phyloP scores from a whole-genome alignment of 352 stramenopile species.

The Pythium brachiatum region DNA sequence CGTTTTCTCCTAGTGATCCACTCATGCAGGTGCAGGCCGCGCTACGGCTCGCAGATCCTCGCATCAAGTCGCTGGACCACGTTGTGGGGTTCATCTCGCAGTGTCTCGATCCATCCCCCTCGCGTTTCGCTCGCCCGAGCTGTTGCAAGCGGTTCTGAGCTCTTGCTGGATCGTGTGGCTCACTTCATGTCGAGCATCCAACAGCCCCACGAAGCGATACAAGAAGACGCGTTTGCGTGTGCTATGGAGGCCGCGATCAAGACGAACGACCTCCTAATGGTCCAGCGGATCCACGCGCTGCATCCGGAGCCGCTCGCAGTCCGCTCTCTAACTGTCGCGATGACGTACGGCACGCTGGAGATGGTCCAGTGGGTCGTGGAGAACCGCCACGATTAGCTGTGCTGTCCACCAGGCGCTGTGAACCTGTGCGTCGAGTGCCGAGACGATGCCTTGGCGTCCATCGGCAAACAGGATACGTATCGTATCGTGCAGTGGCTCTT shows the following conservation, averaged over 20 bases:
- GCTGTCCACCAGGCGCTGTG: background rate
- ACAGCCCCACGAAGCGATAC: background rate
- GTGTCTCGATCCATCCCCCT: too few relatives aligned
- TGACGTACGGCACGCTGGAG: background rate
- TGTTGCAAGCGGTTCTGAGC: too few relatives aligned
- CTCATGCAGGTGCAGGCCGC: too few relatives aligned
- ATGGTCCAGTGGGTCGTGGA: conserved; percentile 11
- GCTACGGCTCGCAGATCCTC: too few relatives aligned
- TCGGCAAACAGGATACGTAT: background rate
- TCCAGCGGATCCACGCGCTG: background rate
- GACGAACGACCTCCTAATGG: background rate
- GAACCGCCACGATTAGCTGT: conserved; percentile 1
- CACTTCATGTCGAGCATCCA: too few relatives aligned
- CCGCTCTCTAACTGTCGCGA: background rate
- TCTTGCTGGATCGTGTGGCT: too few relatives aligned
- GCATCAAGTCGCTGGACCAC: too few relatives aligned
- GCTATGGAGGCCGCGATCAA: conserved; percentile 5
- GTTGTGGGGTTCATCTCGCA: too few relatives aligned
- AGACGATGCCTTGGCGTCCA: background rate
- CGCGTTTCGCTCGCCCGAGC: too few relatives aligned
- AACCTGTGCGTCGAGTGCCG: background rate
- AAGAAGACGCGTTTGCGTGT: background rate
- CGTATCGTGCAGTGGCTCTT: background rate
- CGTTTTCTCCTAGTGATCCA: too few relatives aligned
- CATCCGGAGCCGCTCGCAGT: conserved; percentile 4